Evolutionary conservation across 805 yeast species (phyloP).

Genomic region (Myxozyma udenii): DNA sequence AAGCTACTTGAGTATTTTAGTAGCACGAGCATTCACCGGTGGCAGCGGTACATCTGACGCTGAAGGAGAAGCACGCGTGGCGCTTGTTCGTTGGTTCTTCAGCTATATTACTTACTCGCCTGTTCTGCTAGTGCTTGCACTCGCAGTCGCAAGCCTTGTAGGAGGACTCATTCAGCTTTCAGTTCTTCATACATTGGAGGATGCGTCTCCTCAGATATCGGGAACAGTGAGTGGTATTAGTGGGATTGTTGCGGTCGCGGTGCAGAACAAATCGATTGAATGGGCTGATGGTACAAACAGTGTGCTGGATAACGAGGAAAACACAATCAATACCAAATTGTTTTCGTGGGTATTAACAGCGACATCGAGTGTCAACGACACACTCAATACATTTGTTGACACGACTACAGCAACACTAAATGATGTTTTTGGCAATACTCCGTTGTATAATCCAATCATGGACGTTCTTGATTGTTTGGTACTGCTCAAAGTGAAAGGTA

Average conservation of each 20-base stretch:
- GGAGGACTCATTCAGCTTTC: conserved; percentile 54
- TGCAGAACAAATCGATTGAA: conserved; percentile 30
- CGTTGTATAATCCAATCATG: conserved; percentile 48
- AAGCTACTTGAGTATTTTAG: conserved; percentile 20
- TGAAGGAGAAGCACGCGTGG: conserved; percentile 3
- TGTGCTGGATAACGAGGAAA: conserved; percentile 50
- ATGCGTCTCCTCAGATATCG: conserved; percentile 19
- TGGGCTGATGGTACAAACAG: conserved; percentile 61
- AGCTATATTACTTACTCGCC: conserved; percentile 53
- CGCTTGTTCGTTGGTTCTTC: conserved; percentile 45
- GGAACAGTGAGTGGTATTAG: conserved; percentile 13
- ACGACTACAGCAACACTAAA: conserved; percentile 59
- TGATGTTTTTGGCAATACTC: conserved; percentile 63
- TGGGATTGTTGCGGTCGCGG: conserved; percentile 36
- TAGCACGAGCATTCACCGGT: conserved; percentile 17
- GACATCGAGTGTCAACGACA: conserved; percentile 56
- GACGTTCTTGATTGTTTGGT: conserved; percentile 75
- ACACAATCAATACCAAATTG: conserved; percentile 56
- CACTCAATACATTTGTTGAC: conserved; percentile 55
- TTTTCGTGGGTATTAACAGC: conserved; percentile 65
- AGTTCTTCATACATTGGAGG: conserved; percentile 41
- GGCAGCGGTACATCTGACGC: neutral
- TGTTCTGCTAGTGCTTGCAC: conserved; percentile 48
- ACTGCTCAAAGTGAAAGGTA: conserved; percentile 62
- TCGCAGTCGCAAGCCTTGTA: conserved; percentile 58